Evolutionary conservation across 768 basidiomycete species (phyloP), one percentile per base, ranked within the genome.

Genomic region (Kwoniella europaea): DNA sequence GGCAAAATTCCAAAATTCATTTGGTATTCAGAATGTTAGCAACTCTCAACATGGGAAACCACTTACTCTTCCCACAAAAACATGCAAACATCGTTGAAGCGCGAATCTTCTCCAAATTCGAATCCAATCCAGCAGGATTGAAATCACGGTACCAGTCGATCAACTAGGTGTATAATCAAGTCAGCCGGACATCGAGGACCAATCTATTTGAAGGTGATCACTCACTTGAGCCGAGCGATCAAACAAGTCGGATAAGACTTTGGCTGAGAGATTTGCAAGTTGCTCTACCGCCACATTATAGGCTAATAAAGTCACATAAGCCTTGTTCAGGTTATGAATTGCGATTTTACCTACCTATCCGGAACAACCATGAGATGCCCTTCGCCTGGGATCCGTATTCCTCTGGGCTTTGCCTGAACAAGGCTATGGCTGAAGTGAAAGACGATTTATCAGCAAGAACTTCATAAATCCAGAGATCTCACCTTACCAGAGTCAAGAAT

Each of bases 71-170:
- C 7, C 67, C 67, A 27, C 50, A 53, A 18, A 68, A 55, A 42
- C 67, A 68, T 15, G 67, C 52, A 56, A 68, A 68, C 60, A 55
- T 68, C 15, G 67, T 50, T n/a, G n/a, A 44, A 43, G 27, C 52
- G 10, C 61, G 46, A 24, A 35, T 63, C 0, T 41, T 24, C 52
- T 55, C 27, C 3, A 63, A n/a, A 10, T 15, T 27, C 3, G 10
- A 5, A 43, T 68, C 67, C 18, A 20, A 12, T 4, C 9, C 16
- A 16, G 22, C 41, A 12, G 24, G 16, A n/a, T 44, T 10, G 5
- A 65, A 10, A 9, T 44, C 13, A 0, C n/a, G 15, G 43, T 65
- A 56, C 18, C 18, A 41, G 41, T 43, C 27, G n/a, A 56, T 65
- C 54, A 65, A 56, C 64, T 65, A 27, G 41, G 13, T 10, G 9